These are phyloP conservation scores for Aspergillus texensis DNA, from an alignment of 2,329 filamentous ascomycete genomes.

Conservation along the genomic window DNA sequence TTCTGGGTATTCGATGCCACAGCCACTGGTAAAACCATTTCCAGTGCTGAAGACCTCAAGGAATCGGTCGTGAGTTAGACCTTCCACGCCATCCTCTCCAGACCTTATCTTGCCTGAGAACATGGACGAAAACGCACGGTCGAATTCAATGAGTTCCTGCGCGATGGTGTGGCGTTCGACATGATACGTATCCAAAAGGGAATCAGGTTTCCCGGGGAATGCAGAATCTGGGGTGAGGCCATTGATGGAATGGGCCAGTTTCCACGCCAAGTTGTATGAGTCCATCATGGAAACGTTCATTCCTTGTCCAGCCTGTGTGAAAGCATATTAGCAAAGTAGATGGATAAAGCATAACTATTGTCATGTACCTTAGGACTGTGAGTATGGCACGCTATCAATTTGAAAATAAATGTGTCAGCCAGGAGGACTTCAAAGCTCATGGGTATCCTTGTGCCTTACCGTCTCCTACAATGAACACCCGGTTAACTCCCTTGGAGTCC, in stretches of 20 bases:
- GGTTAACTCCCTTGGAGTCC: conserved; percentile 68
- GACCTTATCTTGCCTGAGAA: conserved; percentile 42
- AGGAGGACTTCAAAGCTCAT: not conserved
- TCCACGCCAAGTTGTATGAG: conserved; percentile 46
- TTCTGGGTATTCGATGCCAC: conserved; percentile 41
- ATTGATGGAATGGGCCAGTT: conserved; percentile 40
- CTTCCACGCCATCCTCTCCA: conserved; percentile 25
- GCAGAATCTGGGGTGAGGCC: conserved; percentile 34
- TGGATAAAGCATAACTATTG: not conserved
- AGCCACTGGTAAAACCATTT: conserved; percentile 43
- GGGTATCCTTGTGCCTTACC: conserved; percentile 28
- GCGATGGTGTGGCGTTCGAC: conserved; percentile 41
- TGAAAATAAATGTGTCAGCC: not conserved
- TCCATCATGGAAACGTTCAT: conserved; percentile 79
- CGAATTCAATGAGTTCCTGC: conserved; percentile 43
- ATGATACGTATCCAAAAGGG: conserved; percentile 42
- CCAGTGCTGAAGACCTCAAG: conserved; percentile 40
- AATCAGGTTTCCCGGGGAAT: conserved; percentile 17
- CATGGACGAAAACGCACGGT: conserved; percentile 43
- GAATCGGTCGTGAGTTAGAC: conserved; percentile 39
- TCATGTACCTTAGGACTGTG: conserved; percentile 66
- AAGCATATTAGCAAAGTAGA: not conserved
- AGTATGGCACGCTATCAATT: conserved; percentile 66
- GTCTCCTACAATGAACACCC: conserved; percentile 75
- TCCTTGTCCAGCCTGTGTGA: conserved; percentile 65